Evolutionary conservation across 371 early-diverging fungal genomes (phyloP), one percentile per base, ranked within the genome.

Genomic region (Rhizopus arrhizus): DNA sequence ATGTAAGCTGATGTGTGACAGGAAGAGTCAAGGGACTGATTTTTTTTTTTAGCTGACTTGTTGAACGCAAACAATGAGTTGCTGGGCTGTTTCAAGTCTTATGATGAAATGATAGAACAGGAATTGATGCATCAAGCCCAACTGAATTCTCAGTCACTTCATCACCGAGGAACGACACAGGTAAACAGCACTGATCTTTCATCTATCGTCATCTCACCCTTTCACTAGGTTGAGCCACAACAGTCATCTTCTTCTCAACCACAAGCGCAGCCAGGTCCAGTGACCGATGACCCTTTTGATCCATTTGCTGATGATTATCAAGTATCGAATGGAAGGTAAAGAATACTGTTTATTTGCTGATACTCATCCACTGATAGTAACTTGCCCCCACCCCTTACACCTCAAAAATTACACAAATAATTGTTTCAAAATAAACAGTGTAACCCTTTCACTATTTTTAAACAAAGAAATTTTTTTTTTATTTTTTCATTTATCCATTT

Each of bases 71-170:
- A 80, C 50, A 72, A 70, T 43, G 80, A 80, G 35, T 59, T 80
- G 9, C 54, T 77, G 5, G 73, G 59, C 15, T 66, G 66, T 35
- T 80, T 80, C 62, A 80, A 77, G 42, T 69, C 80, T 8, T 80
- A 80, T 63, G 77, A 80, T 49, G 80, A 80, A 56, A 77, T 77
- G 80, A 43, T 80, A 51, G 80, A 80, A 56, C 73, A 68, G 32
- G 53, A 67, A 35, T 72, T 75, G 33, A 36, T 80, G 50, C 67
- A 62, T 49, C 62, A 66, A 40, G 80, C 80, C 13, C 77, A 72
- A 4, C 55, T 53, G 3, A 73, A 75, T 53, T 78, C 79, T 12
- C 68, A 69, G 33, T 35, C 64, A 8, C 36, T 36, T 11, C 56
- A 75, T 54, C 52, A 65, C 32, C 75, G 75, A 54, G 63, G 62